These are phyloP conservation scores for Sutorius australiensis DNA, from an alignment of 768 basidiomycete species.

Conservation along the genomic window DNA sequence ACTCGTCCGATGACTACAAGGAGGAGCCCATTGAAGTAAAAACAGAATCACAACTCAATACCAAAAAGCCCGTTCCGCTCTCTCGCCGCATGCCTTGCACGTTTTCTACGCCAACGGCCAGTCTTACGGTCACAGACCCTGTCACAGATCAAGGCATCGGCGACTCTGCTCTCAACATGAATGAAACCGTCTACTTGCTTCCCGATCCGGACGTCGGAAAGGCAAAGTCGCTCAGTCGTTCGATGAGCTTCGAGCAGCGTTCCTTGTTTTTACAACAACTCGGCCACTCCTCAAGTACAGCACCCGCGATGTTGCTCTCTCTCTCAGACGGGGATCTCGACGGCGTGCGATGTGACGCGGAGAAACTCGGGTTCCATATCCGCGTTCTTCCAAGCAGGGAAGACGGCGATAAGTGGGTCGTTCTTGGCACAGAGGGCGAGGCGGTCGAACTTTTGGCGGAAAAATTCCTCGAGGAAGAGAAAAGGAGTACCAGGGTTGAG, in stretches of 20 bases:
- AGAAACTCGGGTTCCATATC: conserved; percentile 41
- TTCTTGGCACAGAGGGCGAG: conserved; percentile 50
- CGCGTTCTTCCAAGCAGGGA: conserved; percentile 34
- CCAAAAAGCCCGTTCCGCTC: background rate
- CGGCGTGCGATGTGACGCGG: conserved; percentile 38
- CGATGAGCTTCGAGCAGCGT: conserved; percentile 52
- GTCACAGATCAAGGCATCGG: conserved; percentile 34
- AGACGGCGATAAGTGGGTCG: conserved; percentile 40
- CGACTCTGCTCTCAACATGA: conserved; percentile 20
- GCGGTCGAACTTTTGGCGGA: conserved; percentile 37
- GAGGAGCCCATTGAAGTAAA: conserved; percentile 29
- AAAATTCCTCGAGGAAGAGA: conserved; percentile 31
- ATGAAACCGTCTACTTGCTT: conserved; percentile 25
- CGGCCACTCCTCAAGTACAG: conserved; percentile 29
- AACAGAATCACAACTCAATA: background rate
- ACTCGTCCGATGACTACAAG: conserved; percentile 28
- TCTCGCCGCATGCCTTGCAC: conserved; percentile 56
- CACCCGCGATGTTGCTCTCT: conserved; percentile 47
- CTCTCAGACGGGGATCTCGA: conserved; percentile 45
- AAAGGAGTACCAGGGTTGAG: conserved; percentile 18
- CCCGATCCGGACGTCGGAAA: conserved; percentile 11
- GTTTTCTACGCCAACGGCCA: conserved; percentile 45
- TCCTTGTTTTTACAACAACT: conserved; percentile 48
- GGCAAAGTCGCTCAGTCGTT: conserved; percentile 37
- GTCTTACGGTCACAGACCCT: conserved; percentile 25